Evolutionary conservation across 192 early-diverging fungal species (phyloP), one percentile per base, ranked within the genome.

Genomic region (Gamsiella multidivaricata): DNA sequence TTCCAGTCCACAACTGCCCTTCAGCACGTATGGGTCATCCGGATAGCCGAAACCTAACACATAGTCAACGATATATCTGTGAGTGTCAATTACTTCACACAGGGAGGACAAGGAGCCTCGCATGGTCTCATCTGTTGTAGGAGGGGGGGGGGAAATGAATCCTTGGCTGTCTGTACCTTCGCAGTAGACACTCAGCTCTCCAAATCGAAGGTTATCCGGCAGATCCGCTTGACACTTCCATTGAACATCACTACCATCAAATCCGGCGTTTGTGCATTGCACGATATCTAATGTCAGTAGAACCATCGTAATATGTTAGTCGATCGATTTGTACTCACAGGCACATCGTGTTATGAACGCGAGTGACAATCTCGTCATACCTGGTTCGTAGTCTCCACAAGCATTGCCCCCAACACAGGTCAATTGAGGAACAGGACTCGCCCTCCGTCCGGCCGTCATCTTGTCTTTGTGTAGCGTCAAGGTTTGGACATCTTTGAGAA

Each of bases 151-250:
- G n/a, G n/a, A n/a, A n/a, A n/a, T n/a, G n/a, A n/a, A n/a, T n/a
- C n/a, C n/a, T n/a, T 9, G n/a, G 45, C 45, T 46, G 7, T 12
- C 37, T 46, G 45, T 51, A 64, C 70, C 74, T 70, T 85, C 83
- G 56, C 81, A 85, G 28, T 69, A 68, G 20, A 84, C 83, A 28
- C 69, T 46, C 8, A 81, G 43, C 22, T 78, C 54, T 25, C 83
- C 83, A 41, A 85, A 85, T 28, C 65, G 47, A 4, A 85, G 26
- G 20, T 72, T 74, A 26, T 74, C 51, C 18, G 79, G 79, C 3
- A 85, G 33, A 47, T 85, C 73, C 2, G 79, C 79, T n/a, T 73
- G 51, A 32, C 83, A 85, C n/a, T 78, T 74, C 83, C 83, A 85
- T n/a, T 81, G 71, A 20, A 85, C 83, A 36, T 85, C 81, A 22